Base-by-base conservation (phyloP, 1,284 basidiomycete genomes). In the Schizophyllum amplum region DNA sequence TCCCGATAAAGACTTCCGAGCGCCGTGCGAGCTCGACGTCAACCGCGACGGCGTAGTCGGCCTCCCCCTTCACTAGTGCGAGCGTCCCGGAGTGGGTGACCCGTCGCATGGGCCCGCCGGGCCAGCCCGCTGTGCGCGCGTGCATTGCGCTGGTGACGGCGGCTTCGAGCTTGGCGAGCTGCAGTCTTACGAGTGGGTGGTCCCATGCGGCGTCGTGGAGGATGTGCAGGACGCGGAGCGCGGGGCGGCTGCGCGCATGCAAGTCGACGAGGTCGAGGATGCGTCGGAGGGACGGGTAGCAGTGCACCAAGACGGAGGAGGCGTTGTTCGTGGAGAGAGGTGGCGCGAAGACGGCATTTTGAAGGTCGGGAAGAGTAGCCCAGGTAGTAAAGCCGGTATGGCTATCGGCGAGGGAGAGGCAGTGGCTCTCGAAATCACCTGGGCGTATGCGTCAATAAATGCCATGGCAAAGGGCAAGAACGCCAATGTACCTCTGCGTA, bases 131-230 rank as follows among this genome's bases (percentile, higher is more conserved):
- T 46, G 54, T 61, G 50, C 60, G 56, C 1, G 71, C 72, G 59
- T 73, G 72, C 15, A 58, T 60, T 0, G 64, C 55, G 54, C 69
- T 68, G 50, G 64, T 74, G 11, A 77, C 60, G 1, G 71, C 69
- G 24, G 65, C 65, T 26, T 67, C 65, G 3, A 78, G 67, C 55
- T 72, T 72, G 61, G 73, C 70, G 50, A 68, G 66, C 54, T 75
- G 73, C 5, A 72, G 61, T 57, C 74, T 76, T 2, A 76, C 74
- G 9, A 66, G 61, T 0, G 73, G 74, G 55, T 77, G 75, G 57
- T 76, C 74, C 70, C 73, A 74, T 0, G 74, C 71, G 13, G 73
- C 76, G 57, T 78, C 76, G 59, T 78, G 76, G 0, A 76, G 66
- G 47, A 76, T 63, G 62, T 77, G 72, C 1, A 78, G 48, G 0